Evolutionary conservation across 371 early-diverging fungal species (phyloP).

Genomic region (Mortierella sp.): DNA sequence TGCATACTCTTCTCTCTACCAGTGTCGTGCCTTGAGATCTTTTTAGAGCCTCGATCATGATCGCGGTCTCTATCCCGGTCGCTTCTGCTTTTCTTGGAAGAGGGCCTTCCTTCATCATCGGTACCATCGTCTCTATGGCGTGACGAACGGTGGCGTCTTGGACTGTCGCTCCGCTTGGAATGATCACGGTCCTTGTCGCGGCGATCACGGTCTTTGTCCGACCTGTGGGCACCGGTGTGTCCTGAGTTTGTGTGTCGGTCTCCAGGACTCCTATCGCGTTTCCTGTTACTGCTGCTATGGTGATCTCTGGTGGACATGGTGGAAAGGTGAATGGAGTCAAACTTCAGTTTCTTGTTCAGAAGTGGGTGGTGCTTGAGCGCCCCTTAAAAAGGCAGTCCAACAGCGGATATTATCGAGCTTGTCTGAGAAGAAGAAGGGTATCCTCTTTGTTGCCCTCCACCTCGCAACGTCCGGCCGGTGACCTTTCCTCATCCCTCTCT

Average conservation of each 20-base stretch:
- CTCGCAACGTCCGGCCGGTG: not conserved
- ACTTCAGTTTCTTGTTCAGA: no score
- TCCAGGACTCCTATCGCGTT: conserved; percentile 27
- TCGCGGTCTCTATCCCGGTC: conserved; percentile 9
- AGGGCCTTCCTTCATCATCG: not conserved
- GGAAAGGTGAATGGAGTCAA: not conserved
- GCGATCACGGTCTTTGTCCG: conserved; percentile 13
- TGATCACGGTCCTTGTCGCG: conserved; percentile 16
- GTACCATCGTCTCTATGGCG: not conserved
- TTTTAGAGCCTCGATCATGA: conserved; percentile 6
- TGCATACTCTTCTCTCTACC: conserved; percentile 8
- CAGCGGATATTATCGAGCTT: no score
- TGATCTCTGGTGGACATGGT: conserved; percentile 41
- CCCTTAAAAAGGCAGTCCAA: no score
- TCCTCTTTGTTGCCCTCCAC: not conserved
- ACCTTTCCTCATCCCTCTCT: not conserved
- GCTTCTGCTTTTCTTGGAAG: conserved; percentile 6
- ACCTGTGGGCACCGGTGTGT: conserved; percentile 3
- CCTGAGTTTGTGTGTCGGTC: not conserved
- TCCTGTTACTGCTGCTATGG: conserved; percentile 30
- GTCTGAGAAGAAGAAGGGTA: no score
- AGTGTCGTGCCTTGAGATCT: conserved; percentile 12
- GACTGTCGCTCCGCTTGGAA: conserved; percentile 17
- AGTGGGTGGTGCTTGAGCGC: no score
- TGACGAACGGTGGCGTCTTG: conserved; percentile 11